These are phyloP conservation scores for Benincasa hispida DNA, from an alignment of 306 rosid genomes.

Conservation along the genomic window DNA sequence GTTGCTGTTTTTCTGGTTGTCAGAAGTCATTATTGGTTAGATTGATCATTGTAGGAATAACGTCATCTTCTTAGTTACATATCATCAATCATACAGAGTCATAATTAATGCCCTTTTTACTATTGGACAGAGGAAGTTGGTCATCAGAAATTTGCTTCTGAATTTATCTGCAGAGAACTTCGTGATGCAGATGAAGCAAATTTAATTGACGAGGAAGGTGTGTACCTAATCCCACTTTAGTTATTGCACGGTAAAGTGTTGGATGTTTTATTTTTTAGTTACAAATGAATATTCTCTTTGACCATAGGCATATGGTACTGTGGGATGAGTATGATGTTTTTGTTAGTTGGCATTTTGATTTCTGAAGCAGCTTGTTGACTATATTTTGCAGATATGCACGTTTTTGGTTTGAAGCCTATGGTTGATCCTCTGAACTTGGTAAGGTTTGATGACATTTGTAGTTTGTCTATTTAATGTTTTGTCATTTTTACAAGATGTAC, in stretches of 20 bases:
- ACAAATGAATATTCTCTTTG: background rate
- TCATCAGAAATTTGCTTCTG: conserved; percentile 50
- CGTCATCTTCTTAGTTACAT: background rate
- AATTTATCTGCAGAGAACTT: conserved; percentile 42
- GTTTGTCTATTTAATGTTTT: background rate
- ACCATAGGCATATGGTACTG: background rate
- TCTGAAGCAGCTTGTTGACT: background rate
- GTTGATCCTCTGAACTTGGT: conserved; percentile 78
- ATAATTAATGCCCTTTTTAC: background rate
- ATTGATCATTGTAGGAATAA: background rate
- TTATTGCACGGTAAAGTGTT: background rate
- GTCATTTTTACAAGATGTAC: background rate
- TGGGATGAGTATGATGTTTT: background rate
- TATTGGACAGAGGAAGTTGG: conserved; percentile 47
- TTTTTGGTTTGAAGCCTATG: conserved; percentile 56
- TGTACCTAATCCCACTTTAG: background rate
- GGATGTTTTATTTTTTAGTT: background rate
- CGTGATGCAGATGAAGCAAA: conserved; percentile 79
- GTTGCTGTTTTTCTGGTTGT: background rate
- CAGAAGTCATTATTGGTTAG: background rate
- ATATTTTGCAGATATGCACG: conserved; percentile 42
- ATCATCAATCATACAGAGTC: background rate
- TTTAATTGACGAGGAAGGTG: conserved; percentile 84
- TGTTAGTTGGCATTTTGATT: background rate
- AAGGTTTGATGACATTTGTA: conserved; percentile 14